Evolutionary conservation across 2,329 filamentous ascomycete genomes (phyloP), one percentile per base, ranked within the genome.

Genomic region (Apiospora marii): DNA sequence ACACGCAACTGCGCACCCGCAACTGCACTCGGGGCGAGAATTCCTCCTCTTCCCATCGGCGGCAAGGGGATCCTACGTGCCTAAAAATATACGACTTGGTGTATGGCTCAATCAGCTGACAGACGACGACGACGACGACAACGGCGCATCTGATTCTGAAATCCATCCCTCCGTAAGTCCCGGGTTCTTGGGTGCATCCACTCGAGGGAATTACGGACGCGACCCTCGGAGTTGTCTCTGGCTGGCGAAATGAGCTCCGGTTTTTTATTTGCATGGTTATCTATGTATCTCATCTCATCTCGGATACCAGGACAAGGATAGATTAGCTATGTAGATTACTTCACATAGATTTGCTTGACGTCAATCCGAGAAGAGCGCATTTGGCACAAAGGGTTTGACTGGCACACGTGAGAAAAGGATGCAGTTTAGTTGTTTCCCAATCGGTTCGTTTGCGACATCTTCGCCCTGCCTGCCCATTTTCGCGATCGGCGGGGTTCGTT

Each of bases 201-300:
- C 58, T 41, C 34, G 19, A 41, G 30, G 34, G 16, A 41, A 64
- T 64, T 64, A 41, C 58, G 58, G 58, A 13, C 58, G 37, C 34
- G 58, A 64, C 19, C 34, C 34, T 64, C 58, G 58, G 34, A 37
- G 58, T 64, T 34, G 7, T 10, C 37, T 41, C 34, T 64, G 30
- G 34, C 58, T 64, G 58, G 58, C 58, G 58, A 64, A 64, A 64
- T 64, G 34, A n/a, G 58, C 58, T 41, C 58, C 58, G 58, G 53
- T 61, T 61, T 64, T 64, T 64, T n/a, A 10, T 34, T 61, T 30
- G 30, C 22, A 34, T 64, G 58, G 37, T 41, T 41, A 41, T 41
- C 41, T 34, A 64, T 64, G 27, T 30, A 64, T 64, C 58, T 64
- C 58, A 64, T 64, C 58, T 64, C 58, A 64, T 64, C 58, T 64